These are phyloP conservation scores for Diaporthe nobilis DNA, from an alignment of 2,329 filamentous ascomycete species.

Conservation along the genomic window DNA sequence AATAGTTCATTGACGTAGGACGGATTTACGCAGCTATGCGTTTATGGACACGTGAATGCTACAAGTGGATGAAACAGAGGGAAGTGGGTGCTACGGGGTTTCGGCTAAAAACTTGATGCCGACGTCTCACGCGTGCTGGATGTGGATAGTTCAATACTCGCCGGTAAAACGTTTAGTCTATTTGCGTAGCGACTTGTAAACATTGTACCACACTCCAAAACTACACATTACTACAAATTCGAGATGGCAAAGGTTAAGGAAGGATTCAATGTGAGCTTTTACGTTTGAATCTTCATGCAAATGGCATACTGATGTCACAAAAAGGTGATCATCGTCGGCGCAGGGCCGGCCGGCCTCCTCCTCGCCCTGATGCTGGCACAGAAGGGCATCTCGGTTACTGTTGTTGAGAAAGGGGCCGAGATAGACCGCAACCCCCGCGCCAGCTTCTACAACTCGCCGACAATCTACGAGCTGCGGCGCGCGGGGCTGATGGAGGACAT, in stretches of 20 bases:
- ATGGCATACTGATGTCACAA: neutral
- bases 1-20: neutral
- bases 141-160: neutral
- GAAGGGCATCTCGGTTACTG: conserved; percentile 45
- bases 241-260: neutral
- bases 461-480: conserved; percentile 47
- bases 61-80: neutral
- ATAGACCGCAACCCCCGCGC: conserved; percentile 51
- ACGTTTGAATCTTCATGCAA: rapidly evolving
- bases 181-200: neutral
- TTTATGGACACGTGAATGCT: neutral
- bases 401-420: conserved; percentile 48
- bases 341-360: conserved; percentile 45
- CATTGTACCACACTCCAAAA: neutral
- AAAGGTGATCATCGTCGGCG: conserved; percentile 45
- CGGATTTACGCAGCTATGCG: conserved; percentile 1
- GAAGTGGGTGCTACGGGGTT: neutral
- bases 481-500: conserved; percentile 50
- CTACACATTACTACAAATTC: rapidly evolving
- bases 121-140: neutral
- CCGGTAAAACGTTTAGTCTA: neutral
- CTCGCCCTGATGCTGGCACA: conserved; percentile 45
- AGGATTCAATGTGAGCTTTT: conserved; percentile 12
- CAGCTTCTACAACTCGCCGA: conserved; percentile 49
- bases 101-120: conserved; percentile 15